phyloP scores from a whole-genome alignment of 2,329 filamentous ascomycete genomes.

The Colletotrichum sp. region DNA sequence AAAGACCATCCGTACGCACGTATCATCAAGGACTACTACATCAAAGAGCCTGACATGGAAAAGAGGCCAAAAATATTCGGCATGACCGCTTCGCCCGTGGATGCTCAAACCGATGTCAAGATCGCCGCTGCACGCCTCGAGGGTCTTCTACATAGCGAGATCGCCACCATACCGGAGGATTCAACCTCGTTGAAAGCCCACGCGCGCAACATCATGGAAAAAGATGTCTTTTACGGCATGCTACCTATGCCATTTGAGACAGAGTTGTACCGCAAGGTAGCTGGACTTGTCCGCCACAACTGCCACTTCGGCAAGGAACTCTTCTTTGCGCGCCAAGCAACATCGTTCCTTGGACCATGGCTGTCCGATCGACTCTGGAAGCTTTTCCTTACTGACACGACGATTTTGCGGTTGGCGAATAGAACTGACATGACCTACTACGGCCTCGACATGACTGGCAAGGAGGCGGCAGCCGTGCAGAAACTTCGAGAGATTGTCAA shows the following conservation, averaged over 20 bases:
- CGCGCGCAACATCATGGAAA: slow-evolving; percentile 55
- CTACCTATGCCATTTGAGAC: slow-evolving; percentile 64
- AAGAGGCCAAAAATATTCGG: slow-evolving; percentile 81
- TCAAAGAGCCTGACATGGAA: slow-evolving; percentile 45
- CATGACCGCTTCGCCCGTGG: slow-evolving; percentile 96
- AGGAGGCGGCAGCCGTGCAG: slow-evolving; percentile 60
- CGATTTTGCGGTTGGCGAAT: slow-evolving; percentile 65
- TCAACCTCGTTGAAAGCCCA: slow-evolving; percentile 33
- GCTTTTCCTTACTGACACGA: slow-evolving; percentile 68
- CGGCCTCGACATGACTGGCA: slow-evolving; percentile 45
- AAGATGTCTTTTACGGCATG: slow-evolving; percentile 46
- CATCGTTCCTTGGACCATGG: slow-evolving; percentile 78
- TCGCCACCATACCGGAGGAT: slow-evolving; percentile 70
- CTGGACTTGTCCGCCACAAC: slow-evolving; percentile 44
- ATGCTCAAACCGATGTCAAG: slow-evolving; percentile 76
- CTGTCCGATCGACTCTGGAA: slow-evolving; percentile 84
- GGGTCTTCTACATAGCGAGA: slow-evolving; percentile 76
- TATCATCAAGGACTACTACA: slow-evolving; percentile 89
- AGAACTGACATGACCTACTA: slow-evolving; percentile 40
- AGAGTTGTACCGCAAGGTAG: slow-evolving; percentile 63
- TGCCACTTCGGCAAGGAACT: slow-evolving; percentile 61
- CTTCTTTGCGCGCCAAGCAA: slow-evolving; percentile 61
- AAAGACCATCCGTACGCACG: slow-evolving; percentile 89
- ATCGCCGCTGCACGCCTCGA: slow-evolving; percentile 78
- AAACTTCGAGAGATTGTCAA: slow-evolving; percentile 62